A percentile compares a stretch with the other conserved stretches of the same genome.
These are phyloP conservation scores for Candida takata DNA, from an alignment of 805 yeast species.

Conservation along the genomic window DNA sequence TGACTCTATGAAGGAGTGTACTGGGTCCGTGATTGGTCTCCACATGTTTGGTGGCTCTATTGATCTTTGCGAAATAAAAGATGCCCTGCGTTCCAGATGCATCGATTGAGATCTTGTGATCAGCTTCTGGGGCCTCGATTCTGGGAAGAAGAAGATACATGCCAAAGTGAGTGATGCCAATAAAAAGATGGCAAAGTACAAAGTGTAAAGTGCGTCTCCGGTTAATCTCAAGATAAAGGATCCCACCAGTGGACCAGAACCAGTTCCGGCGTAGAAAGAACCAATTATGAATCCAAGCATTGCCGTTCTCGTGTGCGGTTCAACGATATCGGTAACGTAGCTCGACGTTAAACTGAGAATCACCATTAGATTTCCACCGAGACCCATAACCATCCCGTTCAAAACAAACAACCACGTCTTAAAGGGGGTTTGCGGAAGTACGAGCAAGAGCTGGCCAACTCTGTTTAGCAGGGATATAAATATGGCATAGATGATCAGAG, in stretches of 20 bases:
- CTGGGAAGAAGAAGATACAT: slow-evolving; percentile 47
- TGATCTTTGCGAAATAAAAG: slow-evolving; percentile 25
- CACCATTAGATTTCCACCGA: slow-evolving; percentile 59
- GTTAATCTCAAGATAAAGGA: slow-evolving; percentile 29
- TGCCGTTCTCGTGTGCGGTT: slow-evolving; percentile 49
- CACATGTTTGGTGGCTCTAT: neutral
- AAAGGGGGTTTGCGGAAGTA: slow-evolving; percentile 31
- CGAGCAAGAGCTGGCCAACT: slow-evolving; percentile 16
- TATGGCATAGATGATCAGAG: slow-evolving; percentile 34
- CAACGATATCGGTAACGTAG: slow-evolving; percentile 69
- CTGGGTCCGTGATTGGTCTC: neutral
- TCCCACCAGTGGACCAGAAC: slow-evolving; percentile 59
- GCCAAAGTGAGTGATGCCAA: too few species aligned
- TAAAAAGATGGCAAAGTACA: slow-evolving; percentile 26
- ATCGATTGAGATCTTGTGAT: slow-evolving; percentile 43
- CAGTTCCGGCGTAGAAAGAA: slow-evolving; percentile 50
- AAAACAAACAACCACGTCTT: slow-evolving; percentile 34
- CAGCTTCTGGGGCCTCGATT: slow-evolving; percentile 54
- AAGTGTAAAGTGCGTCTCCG: slow-evolving; percentile 25
- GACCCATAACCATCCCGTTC: slow-evolving; percentile 37
- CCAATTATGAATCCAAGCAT: slow-evolving; percentile 56
- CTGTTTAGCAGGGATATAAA: slow-evolving; percentile 20
- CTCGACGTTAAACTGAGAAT: slow-evolving; percentile 55
- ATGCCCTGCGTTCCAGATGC: slow-evolving; percentile 25
- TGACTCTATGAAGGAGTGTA: neutral